phyloP scores from a whole-genome alignment of 768 basidiomycete species.

The Agaricus subrufescens region DNA sequence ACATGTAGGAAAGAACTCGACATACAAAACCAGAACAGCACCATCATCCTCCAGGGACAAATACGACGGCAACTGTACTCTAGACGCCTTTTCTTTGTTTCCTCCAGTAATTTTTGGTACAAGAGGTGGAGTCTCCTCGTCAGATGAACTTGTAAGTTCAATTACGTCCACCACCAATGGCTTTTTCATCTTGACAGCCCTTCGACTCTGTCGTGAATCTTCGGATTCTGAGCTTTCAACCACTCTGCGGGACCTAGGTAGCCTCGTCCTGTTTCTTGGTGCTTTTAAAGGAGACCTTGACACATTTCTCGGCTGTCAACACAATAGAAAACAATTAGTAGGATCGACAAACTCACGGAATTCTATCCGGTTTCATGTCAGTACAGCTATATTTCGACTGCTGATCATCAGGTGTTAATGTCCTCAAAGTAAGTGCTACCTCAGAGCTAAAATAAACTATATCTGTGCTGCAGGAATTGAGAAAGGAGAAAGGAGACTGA shows the following conservation, averaged over 20 bases:
- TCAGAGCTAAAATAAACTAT: background rate
- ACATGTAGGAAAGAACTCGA: background rate
- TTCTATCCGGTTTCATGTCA: background rate
- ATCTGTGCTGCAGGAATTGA: background rate
- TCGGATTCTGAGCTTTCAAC: slow-evolving; percentile 32
- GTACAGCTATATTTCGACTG: background rate
- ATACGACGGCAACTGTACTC: background rate
- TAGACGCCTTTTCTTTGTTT: background rate
- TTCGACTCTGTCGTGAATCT: slow-evolving; percentile 14
- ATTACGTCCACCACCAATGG: slow-evolving; percentile 9
- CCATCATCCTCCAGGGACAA: slow-evolving; percentile 18
- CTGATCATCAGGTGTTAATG: background rate
- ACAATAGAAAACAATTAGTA: background rate
- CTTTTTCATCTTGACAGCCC: slow-evolving; percentile 22
- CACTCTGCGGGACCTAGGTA: slow-evolving; percentile 21
- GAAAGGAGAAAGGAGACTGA: background rate
- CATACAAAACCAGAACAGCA: slow-evolving; percentile 28
- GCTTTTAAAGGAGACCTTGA: background rate
- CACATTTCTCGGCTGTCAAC: slow-evolving; percentile 7
- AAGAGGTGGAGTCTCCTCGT: background rate
- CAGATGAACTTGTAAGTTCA: slow-evolving; percentile 2
- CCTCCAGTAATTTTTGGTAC: background rate
- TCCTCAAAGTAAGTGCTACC: background rate
- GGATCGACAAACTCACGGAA: background rate
- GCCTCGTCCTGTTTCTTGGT: background rate